Evolutionary conservation across 2,329 filamentous ascomycete genomes (phyloP).

Genomic region (Aureobasidium uvarum): DNA sequence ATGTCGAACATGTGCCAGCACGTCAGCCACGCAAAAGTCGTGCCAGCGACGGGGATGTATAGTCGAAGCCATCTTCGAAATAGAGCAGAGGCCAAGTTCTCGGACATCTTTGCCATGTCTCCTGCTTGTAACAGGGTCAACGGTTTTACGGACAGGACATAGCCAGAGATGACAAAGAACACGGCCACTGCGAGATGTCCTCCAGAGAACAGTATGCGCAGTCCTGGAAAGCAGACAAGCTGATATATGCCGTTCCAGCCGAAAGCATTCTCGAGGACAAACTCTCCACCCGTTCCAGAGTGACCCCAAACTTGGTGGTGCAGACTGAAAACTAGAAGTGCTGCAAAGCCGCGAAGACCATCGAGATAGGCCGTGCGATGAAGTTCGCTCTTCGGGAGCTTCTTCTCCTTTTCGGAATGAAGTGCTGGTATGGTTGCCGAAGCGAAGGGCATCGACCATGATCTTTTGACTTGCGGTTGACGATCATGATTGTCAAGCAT

Average conservation of each 20-base stretch:
- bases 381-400: slow-evolving; percentile 30
- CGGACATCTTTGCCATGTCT: slow-evolving; percentile 42
- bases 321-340: slow-evolving; percentile 63
- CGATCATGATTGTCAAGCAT: slow-evolving; percentile 9
- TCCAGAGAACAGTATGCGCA: slow-evolving; percentile 61
- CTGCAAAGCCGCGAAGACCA: slow-evolving; percentile 64
- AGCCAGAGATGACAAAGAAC: slow-evolving; percentile 56
- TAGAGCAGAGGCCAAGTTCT: slow-evolving; percentile 49
- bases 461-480: not conserved
- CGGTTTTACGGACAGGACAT: slow-evolving; percentile 52
- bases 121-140: slow-evolving; percentile 46
- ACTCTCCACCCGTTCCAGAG: slow-evolving; percentile 40
- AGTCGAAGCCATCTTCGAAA: slow-evolving; percentile 54
- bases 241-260: slow-evolving; percentile 52
- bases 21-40: slow-evolving; percentile 55
- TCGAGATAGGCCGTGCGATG: slow-evolving; percentile 61
- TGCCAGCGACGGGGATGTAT: slow-evolving; percentile 54
- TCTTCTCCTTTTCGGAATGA: not conserved
- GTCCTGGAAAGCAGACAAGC: slow-evolving; percentile 54
- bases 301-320: slow-evolving; percentile 60
- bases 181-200: slow-evolving; percentile 58
- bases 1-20: slow-evolving; percentile 56
- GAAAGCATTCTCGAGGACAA: slow-evolving; percentile 55
- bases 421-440: not conserved
- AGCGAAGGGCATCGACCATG: not conserved